phyloP scores from a whole-genome alignment of 495 filamentous ascomycete genomes.

The Neohortaea acidophila region DNA sequence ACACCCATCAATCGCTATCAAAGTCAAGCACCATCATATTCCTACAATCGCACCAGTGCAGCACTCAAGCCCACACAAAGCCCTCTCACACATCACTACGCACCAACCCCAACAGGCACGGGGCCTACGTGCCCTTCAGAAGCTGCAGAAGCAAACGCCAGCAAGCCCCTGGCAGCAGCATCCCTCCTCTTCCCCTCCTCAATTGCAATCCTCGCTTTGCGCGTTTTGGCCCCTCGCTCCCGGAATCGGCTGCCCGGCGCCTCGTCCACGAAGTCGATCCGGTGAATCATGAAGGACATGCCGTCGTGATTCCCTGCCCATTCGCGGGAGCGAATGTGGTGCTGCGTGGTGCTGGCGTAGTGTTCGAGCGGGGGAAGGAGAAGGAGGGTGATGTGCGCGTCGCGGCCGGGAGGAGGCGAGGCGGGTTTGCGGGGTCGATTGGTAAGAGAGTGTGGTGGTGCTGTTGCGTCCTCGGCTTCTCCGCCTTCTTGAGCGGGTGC shows the following conservation, averaged over 20 bases:
- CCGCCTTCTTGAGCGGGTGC: too few species aligned
- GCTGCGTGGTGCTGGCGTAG: slow-evolving; percentile 57
- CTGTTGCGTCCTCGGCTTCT: slow-evolving; percentile 1
- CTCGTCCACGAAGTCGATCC: slow-evolving; percentile 69
- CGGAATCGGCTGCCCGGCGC: slow-evolving; percentile 44
- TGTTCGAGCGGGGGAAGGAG: slow-evolving; percentile 64
- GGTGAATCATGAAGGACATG: slow-evolving; percentile 69
- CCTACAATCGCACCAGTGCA: too few species aligned
- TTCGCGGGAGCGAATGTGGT: slow-evolving; percentile 63
- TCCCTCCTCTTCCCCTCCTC: slow-evolving; percentile 14
- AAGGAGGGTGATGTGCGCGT: slow-evolving; percentile 70
- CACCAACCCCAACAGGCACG: slow-evolving; percentile 10
- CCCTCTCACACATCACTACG: slow-evolving; percentile 5
- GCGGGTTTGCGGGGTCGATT: slow-evolving; percentile 34
- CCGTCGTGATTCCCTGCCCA: slow-evolving; percentile 63
- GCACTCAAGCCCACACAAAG: too few species aligned
- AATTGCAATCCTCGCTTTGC: slow-evolving; percentile 39
- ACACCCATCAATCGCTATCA: too few species aligned
- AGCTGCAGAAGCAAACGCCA: slow-evolving; percentile 7
- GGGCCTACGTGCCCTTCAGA: too few species aligned
- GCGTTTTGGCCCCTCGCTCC: slow-evolving; percentile 45
- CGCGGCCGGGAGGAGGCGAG: slow-evolving; percentile 42
- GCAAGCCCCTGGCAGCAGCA: slow-evolving; percentile 9
- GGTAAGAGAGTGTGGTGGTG: slow-evolving; percentile 23
- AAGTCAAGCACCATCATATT: too few species aligned